Evolutionary conservation across 371 early-diverging fungal genomes (phyloP).

Genomic region (Syncephalastrum contaminatum): DNA sequence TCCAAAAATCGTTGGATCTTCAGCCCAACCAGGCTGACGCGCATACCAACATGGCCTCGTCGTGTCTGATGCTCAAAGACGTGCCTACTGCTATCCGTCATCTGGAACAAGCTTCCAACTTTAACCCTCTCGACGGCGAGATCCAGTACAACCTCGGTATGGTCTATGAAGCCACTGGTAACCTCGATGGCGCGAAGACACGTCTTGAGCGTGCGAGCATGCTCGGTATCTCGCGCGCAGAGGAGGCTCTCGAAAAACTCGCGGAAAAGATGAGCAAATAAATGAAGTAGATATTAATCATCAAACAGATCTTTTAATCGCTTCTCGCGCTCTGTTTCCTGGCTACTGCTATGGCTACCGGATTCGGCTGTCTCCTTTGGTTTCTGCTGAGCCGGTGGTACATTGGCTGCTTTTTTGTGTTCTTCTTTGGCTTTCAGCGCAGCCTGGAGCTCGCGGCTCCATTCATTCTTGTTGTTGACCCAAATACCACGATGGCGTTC

Average conservation of each 20-base stretch:
- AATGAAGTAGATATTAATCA: conserved; percentile 6
- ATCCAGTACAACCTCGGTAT: conserved; percentile 79
- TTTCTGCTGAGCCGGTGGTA: not conserved
- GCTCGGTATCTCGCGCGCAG: conserved; percentile 63
- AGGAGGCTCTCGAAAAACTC: conserved; percentile 33
- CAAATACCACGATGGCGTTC: conserved; percentile 35
- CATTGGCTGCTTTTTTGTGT: not conserved
- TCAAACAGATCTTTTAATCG: conserved; percentile 21
- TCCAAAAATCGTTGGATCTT: conserved; percentile 67
- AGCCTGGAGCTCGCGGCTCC: conserved; percentile 22
- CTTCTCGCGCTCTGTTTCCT: conserved; percentile 6
- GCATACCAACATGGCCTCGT: conserved; percentile 83
- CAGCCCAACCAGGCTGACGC: conserved; percentile 74
- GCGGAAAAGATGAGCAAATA: conserved; percentile 23
- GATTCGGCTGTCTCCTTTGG: not conserved
- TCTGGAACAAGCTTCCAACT: conserved; percentile 67
- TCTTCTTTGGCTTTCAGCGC: conserved; percentile 6
- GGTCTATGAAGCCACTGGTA: conserved; percentile 69
- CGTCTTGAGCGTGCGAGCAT: conserved; percentile 65
- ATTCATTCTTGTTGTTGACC: conserved; percentile 33
- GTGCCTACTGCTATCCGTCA: conserved; percentile 64
- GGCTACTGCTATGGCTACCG: no score
- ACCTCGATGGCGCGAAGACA: conserved; percentile 68
- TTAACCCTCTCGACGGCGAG: conserved; percentile 73
- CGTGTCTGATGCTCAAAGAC: conserved; percentile 64